These are phyloP conservation scores for Metschnikowia chrysomelidarum DNA, from an alignment of 805 yeast genomes.

Conservation along the genomic window DNA sequence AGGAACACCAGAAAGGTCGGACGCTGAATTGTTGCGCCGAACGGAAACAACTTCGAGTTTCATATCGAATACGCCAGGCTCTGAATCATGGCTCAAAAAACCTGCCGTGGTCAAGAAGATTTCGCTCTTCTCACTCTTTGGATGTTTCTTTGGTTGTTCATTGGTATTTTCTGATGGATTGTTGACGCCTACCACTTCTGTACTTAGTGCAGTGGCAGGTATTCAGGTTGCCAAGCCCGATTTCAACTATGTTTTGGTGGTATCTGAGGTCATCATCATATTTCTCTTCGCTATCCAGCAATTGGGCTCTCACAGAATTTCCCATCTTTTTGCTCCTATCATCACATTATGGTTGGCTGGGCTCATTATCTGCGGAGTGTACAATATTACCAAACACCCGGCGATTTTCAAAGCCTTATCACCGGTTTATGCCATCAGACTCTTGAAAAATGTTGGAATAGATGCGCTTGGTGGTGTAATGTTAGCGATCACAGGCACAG, in stretches of 20 bases:
- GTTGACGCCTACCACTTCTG: conserved; percentile 63
- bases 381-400: conserved; percentile 45
- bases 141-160: conserved; percentile 54
- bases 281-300: conserved; percentile 46
- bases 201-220: conserved; percentile 56
- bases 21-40: conserved; percentile 30
- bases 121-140: conserved; percentile 31
- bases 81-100: conserved; percentile 19
- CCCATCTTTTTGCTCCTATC: conserved; percentile 53
- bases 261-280: conserved; percentile 48
- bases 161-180: conserved; percentile 59
- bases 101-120: conserved; percentile 29
- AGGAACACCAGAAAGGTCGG: conserved; percentile 33
- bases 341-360: conserved; percentile 50
- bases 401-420: conserved; percentile 46
- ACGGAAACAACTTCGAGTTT: conserved; percentile 36
- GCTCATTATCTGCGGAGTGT: conserved; percentile 45
- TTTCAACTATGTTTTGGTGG: conserved; percentile 44
- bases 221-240: conserved; percentile 51
- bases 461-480: conserved; percentile 50
- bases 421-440: conserved; percentile 51
- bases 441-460: conserved; percentile 38
- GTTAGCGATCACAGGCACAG: conserved; percentile 58
- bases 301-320: conserved; percentile 49
- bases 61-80: conserved; percentile 18